phyloP scores from a whole-genome alignment of 108 stramenopile species.

The Epipyxis sp. region DNA sequence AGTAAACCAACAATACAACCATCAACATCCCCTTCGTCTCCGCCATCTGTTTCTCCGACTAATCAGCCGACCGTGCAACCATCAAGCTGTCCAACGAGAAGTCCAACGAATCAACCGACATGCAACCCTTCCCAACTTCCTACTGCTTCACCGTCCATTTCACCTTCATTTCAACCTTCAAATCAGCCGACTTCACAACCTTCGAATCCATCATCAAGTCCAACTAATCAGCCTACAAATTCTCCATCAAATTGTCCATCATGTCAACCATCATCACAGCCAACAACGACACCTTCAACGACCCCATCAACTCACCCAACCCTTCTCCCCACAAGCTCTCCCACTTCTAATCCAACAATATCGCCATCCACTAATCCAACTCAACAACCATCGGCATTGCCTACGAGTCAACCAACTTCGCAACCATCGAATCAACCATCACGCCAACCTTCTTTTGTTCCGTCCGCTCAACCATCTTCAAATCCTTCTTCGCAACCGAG shows the following conservation, averaged over 20 bases:
- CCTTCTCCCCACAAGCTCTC: neutral
- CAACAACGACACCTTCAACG: neutral
- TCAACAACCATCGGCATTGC: neutral
- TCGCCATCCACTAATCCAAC: conserved; percentile 2
- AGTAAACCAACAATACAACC: conserved; percentile 5
- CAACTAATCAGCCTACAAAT: conserved; percentile 5
- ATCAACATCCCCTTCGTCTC: neutral
- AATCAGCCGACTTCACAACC: conserved; percentile 18
- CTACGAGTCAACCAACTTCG: conserved; percentile 2
- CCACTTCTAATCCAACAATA: conserved; percentile 7
- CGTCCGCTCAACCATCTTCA: neutral
- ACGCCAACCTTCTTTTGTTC: neutral
- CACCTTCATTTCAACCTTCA: neutral
- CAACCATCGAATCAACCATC: conserved; percentile 19
- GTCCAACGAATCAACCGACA: neutral
- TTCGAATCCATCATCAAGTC: neutral
- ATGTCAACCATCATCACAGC: conserved; percentile 8
- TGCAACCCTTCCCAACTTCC: neutral
- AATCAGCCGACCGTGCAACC: conserved; percentile 24
- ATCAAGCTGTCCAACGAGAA: neutral
- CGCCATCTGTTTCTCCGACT: conserved; percentile 7
- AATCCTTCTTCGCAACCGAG: neutral
- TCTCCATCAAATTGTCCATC: conserved; percentile 11
- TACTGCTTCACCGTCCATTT: neutral
- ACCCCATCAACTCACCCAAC: neutral